Conservation (phyloP, 1,284 basidiomycete species). For the Naganishia sp. region DNA sequence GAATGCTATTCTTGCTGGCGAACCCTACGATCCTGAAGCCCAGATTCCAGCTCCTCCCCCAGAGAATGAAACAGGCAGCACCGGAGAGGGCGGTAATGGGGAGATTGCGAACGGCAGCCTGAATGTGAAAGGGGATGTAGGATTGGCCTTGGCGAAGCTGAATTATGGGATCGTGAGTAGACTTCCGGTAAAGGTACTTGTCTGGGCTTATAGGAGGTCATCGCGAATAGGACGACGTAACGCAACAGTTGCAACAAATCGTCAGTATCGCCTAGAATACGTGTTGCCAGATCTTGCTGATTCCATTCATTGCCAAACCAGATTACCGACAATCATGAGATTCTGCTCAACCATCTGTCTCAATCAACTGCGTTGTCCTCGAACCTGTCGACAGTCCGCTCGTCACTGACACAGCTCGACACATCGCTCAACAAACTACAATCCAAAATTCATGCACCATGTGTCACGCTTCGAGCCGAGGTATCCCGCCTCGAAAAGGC, state of each 20-base stretch:
- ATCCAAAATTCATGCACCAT: constrained; percentile 77
- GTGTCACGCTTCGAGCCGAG: constrained; percentile 68
- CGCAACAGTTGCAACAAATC: constrained; percentile 78
- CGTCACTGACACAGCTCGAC: constrained; percentile 44
- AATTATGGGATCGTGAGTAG: constrained; percentile 65
- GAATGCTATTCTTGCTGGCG: constrained; percentile 78
- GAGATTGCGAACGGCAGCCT: constrained; percentile 27
- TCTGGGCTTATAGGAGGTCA: too few species aligned
- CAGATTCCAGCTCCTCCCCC: constrained; percentile 6
- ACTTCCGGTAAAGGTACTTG: neutral
- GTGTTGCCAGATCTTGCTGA: neutral
- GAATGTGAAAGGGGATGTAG: constrained; percentile 72
- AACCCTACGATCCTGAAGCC: constrained; percentile 63
- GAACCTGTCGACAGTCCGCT: constrained; percentile 46
- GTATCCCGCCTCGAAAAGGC: constrained; percentile 72
- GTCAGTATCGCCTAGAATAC: constrained; percentile 56
- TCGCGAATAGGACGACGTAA: constrained; percentile 67
- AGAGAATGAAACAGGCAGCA: constrained; percentile 50
- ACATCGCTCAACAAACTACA: constrained; percentile 63
- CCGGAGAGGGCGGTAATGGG: constrained; percentile 49
- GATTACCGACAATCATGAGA: constrained; percentile 54
- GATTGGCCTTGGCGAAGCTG: constrained; percentile 78
- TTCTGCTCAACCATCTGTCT: constrained; percentile 56
- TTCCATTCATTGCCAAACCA: constrained; percentile 54
- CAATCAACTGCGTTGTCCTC: constrained; percentile 67